Percentiles rank a stretch among this genome's conserved stretches.
These are phyloP conservation scores for Tranzscheliella williamsii DNA, from an alignment of 1,284 basidiomycete species.

Conservation along the genomic window DNA sequence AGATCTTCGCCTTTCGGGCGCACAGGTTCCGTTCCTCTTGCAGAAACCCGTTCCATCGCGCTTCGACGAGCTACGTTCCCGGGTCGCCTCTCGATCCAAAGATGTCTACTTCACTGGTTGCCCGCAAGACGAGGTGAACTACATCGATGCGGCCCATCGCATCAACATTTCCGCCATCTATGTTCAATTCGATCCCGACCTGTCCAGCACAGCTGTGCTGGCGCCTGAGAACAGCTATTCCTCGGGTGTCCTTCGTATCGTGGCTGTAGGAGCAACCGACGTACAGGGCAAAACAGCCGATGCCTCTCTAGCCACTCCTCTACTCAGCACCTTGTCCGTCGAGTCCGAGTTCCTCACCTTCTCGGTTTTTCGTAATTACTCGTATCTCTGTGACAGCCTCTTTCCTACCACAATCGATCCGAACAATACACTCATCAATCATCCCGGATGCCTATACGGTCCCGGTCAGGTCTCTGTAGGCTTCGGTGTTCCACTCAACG, in stretches of 20 bases:
- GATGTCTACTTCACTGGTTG: conserved; percentile 48
- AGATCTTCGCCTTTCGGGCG: conserved; percentile 25
- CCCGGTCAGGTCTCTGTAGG: conserved; percentile 79
- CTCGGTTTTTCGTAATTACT: conserved; percentile 43
- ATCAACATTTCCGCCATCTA: conserved; percentile 57
- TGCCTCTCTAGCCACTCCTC: conserved; percentile 13
- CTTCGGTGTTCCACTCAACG: conserved; percentile 72
- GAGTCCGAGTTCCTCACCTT: conserved; percentile 49
- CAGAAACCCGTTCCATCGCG: conserved; percentile 27
- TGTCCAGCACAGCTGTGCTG: conserved; percentile 8
- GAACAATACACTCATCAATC: conserved; percentile 26
- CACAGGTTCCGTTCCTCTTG: conserved; percentile 33
- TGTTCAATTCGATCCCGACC: conserved; percentile 43
- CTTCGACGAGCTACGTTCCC: conserved; percentile 8
- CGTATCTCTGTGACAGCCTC: conserved; percentile 51
- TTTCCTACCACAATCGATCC: conserved; percentile 44
- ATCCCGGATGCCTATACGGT: conserved; percentile 46
- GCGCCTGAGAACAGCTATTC: conserved; percentile 8
- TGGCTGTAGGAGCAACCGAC: conserved; percentile 42
- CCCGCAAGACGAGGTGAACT: conserved; percentile 19
- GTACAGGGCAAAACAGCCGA: conserved; percentile 29
- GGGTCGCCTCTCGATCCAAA: conserved; percentile 22
- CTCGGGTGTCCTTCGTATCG: conserved; percentile 40
- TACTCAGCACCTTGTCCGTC: conserved; percentile 43
- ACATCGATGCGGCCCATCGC: conserved; percentile 32